phyloP scores from a whole-genome alignment of 2,329 filamentous ascomycete species.

The Zasmidium angulare region DNA sequence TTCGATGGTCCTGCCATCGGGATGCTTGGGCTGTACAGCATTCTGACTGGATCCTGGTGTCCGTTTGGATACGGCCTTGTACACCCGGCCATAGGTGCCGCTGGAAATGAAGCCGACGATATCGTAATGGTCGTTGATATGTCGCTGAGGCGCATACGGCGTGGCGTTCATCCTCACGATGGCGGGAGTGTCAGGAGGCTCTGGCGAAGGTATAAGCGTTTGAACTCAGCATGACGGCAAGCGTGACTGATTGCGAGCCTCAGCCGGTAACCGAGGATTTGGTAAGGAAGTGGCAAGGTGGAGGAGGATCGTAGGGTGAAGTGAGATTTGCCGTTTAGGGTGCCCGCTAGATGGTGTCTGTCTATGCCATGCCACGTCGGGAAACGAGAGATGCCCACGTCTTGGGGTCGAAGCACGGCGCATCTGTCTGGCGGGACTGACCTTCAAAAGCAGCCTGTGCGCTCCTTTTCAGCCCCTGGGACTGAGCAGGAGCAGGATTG shows the following conservation, averaged over 20 bases:
- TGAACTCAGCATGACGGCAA: conserved; percentile 6
- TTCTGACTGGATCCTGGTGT: conserved; percentile 51
- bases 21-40: conserved; percentile 27
- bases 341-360: background rate
- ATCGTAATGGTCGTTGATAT: conserved; percentile 89
- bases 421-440: conserved; percentile 18
- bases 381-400: background rate
- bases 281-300: background rate
- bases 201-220: conserved; percentile 17
- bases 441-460: conserved; percentile 43
- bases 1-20: conserved; percentile 49
- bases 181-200: conserved; percentile 30
- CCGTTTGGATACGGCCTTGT: conserved; percentile 91
- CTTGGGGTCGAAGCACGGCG: background rate
- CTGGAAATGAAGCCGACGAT: conserved; percentile 98
- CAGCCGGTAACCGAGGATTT: background rate
- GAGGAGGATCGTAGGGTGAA: background rate
- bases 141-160: conserved; percentile 69
- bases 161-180: conserved; percentile 36
- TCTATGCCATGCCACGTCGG: background rate
- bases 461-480: conserved; percentile 34
- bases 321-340: background rate
- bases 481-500: conserved; percentile 36
- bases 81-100: conserved; percentile 95
- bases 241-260: background rate